Percentiles rank a stretch among this genome's conserved stretches.
phyloP scores from a whole-genome alignment of 2,329 filamentous ascomycete species.

The Diaporthe australafricana region DNA sequence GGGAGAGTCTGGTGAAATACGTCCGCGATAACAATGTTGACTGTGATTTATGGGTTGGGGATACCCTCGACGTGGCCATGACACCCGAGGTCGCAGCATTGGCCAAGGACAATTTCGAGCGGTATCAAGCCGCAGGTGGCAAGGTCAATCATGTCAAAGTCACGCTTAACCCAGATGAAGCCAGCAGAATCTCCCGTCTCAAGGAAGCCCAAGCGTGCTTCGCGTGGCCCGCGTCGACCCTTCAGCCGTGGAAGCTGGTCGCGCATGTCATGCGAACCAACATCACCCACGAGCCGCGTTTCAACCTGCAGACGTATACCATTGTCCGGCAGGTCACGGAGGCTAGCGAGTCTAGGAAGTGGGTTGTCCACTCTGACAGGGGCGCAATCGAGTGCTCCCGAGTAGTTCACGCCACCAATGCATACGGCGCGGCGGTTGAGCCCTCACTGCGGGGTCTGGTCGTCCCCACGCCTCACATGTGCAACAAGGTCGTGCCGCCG shows the following conservation, averaged over 20 bases:
- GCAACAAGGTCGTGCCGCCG: conserved; percentile 35
- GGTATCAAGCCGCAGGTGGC: not conserved
- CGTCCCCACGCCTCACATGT: conserved; percentile 40
- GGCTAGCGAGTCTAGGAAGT: not conserved
- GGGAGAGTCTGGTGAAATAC: not conserved
- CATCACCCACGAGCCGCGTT: conserved; percentile 24
- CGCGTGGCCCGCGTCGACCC: conserved; percentile 38
- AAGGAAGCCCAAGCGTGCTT: conserved; percentile 36
- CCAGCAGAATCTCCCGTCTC: conserved; percentile 28
- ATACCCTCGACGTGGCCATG: conserved; percentile 12
- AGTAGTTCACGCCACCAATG: conserved; percentile 38
- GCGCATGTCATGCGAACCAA: conserved; percentile 36
- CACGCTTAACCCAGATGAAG: not conserved
- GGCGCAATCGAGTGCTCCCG: conserved; percentile 33
- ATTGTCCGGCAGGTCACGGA: not conserved
- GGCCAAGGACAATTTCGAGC: not conserved
- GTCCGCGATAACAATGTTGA: not conserved
- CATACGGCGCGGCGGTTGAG: conserved; percentile 38
- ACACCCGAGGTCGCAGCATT: not conserved
- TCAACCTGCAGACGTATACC: conserved; percentile 38
- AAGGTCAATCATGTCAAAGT: not conserved
- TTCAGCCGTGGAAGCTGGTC: conserved; percentile 38
- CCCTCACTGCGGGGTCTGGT: conserved; percentile 39
- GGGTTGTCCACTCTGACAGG: conserved; percentile 35
- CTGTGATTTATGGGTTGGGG: conserved; percentile 15